Base-by-base conservation (phyloP, 164 flowering plant species). In the Protea cynaroides region DNA sequence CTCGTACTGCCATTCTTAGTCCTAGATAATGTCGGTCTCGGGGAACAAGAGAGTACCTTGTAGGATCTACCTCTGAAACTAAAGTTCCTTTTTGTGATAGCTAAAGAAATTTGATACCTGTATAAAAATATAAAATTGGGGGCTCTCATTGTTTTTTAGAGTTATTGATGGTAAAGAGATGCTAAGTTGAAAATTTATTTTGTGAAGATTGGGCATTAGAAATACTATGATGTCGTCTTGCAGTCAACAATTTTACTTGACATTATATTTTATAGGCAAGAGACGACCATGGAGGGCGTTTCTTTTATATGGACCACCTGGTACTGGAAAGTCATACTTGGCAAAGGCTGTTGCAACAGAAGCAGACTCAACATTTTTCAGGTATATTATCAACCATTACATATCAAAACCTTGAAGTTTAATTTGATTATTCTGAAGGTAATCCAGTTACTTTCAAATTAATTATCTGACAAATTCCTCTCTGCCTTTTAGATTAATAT, bases 311-410 rank as follows among this genome's bases (percentile, higher is more conserved):
- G 99, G 99, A 46, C 99, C 99, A 29, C 99, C 97, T 58, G 99
- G 99, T 64, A 94, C 97, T 40, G 97, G 99, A 59, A 94, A 94
- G 79, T 91, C 99, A 50, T 94, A 91, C 73, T 74, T 91, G 67
- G 99, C 99, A 40, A 94, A 89, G 80, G 97, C 97, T 69, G 96
- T 91, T 69, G 97, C 99, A 15, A 94, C 99, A 59, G 97, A 91
- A 81, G 97, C 97, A 53, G 99, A 94, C 50, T 92, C 97, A 34
- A 92, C 97, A 24, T 95, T 95, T 77, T 95, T 86, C 79, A 89
- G 97, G 99, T 86, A 69, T 63, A 44, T 54, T 55, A 38, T 36
- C 47, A 7, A 24, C 47, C 40, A 25, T 40, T 9, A n/a, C 25
- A 38, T 40, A 21, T 38, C 14, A 40, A 40, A 9, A 37, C 34